Evolutionary conservation across 768 basidiomycete genomes (phyloP), one percentile per base, ranked within the genome.

Genomic region (Xerocomus potaroensis): DNA sequence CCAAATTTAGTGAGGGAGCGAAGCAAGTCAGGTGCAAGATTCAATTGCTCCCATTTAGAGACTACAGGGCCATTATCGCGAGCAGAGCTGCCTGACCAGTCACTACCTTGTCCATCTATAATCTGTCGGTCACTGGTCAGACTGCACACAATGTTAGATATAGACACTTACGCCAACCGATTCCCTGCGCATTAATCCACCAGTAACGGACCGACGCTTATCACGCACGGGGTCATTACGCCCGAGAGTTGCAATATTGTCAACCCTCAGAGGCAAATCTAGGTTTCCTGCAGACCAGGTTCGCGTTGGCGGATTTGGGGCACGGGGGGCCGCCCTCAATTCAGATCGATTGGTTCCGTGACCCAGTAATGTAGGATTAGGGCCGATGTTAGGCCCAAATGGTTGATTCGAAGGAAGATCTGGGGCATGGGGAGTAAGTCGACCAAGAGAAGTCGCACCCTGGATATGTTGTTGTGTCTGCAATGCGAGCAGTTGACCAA

Each of bases 41-140:
- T 75, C 38, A 98, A 67, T 59, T 96, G 91, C 51, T 98, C 95
- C 95, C 95, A 98, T 69, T 97, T 97, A 45, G 91, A 87, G 38
- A 96, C 79, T 47, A 87, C 73, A 9, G 92, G 84, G 14, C 91
- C 90, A 49, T 69, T 72, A 58, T 89, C 88, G 51, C 87, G 84
- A 61, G 76, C 65, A 32, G 75, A 71, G 53, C 70, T 68, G 45
- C 72, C 68, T 35, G 72, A 66, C 76, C 79, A 78, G 49, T 72
- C 75, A 56, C 79, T 78, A 45, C 74, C 73, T 66, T 80, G 74
- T 42, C 70, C 60, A 57, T 84, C 83, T 49, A 78, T 59, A 32
- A 78, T 64, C 84, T 83, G 61, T 45, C 30, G 48, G 48, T 53
- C 56, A 44, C 40, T 18, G 39, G 46, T 65, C 34, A 60, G 51